Base-by-base conservation (phyloP, 805 yeast species). In the Metschnikowia amazonensis region DNA sequence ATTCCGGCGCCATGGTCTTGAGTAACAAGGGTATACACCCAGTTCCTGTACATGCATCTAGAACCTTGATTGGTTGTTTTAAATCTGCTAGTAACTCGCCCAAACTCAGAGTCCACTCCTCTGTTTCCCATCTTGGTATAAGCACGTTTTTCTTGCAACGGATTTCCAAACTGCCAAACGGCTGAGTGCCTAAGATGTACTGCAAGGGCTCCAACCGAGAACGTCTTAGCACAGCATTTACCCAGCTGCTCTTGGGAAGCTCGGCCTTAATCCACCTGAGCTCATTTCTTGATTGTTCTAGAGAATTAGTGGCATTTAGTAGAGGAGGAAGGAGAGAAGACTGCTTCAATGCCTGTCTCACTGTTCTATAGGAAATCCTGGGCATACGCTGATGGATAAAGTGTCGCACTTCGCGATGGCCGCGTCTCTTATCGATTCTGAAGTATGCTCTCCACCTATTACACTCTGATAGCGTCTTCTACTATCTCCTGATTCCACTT, bases 91-190 rank as follows among this genome's bases (percentile, higher is more conserved):
- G 29, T 21, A 39, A 21, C 14, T 5, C 23, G 3, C 28, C 42
- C 35, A 39, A 23, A 25, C 16, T 11, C 24, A 67, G 29, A 8
- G 77, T 69, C 97, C 97, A 92, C 58, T 89, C 96, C 61, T 92
- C 98, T 0, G 99, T 92, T 60, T 92, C 99, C 85, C 92, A 82
- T 41, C 99, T 66, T 0, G 99, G 98, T 23, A 92, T 90, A 48
- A 92, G 66, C 1, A 89, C 97, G 0, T 81, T 81, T 1, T 67
- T 69, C 24, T 63, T 56, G 56, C 96, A 87, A 21, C 56, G 46
- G 3, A 92, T 74, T 10, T 77, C 79, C 40, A 92, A 59, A 1
- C 61, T 57, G 0, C 94, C 95, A 69, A 92, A 92, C 1, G 98
- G 98, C 64, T 90, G 97, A 0, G 80, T 66, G 0, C 94, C 89